A percentile compares a stretch with the other conserved stretches of the same genome.
Evolutionary conservation across 352 stramenopile genomes (phyloP).

Genomic region (Pythium folliculosum): DNA sequence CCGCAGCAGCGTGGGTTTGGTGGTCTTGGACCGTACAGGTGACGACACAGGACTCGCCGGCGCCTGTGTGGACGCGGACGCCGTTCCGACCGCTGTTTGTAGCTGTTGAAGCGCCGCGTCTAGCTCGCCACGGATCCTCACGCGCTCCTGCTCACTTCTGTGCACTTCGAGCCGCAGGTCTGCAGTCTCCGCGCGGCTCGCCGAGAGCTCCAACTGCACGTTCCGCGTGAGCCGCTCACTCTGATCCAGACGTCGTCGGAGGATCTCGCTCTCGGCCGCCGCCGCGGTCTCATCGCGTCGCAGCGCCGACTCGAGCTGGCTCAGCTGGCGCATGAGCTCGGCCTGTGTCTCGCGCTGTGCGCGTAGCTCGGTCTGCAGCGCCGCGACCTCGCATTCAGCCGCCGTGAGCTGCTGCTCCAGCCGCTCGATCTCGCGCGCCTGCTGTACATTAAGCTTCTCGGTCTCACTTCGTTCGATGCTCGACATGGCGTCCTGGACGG

Average conservation of each 20-base stretch:
- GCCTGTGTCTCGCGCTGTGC: constrained; percentile 14
- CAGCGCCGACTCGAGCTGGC: neutral
- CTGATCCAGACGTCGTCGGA: constrained; percentile 40
- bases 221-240: constrained; percentile 6
- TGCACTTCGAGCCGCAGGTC: constrained; percentile 3
- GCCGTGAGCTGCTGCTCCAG: constrained; percentile 38
- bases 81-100: neutral
- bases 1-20: constrained; percentile 4
- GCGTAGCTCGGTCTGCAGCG: constrained; percentile 20
- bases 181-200: constrained; percentile 20
- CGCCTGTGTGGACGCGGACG: neutral
- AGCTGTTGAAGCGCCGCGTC: neutral
- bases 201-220: constrained; percentile 34
- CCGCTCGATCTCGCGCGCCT: constrained; percentile 37
- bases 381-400: constrained; percentile 31
- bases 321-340: constrained; percentile 18
- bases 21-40: constrained; percentile 20
- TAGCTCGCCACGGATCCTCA: constrained; percentile 3
- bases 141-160: neutral
- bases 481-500: constrained; percentile 26
- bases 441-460: constrained; percentile 26
- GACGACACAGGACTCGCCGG: neutral
- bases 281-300: constrained; percentile 2
- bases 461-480: constrained; percentile 23
- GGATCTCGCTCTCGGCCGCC: constrained; percentile 57